A percentile compares a stretch with the other conserved stretches of the same genome.
Evolutionary conservation across 345 rosid genomes (phyloP).

Genomic region (Bruguiera gymnorhiza): DNA sequence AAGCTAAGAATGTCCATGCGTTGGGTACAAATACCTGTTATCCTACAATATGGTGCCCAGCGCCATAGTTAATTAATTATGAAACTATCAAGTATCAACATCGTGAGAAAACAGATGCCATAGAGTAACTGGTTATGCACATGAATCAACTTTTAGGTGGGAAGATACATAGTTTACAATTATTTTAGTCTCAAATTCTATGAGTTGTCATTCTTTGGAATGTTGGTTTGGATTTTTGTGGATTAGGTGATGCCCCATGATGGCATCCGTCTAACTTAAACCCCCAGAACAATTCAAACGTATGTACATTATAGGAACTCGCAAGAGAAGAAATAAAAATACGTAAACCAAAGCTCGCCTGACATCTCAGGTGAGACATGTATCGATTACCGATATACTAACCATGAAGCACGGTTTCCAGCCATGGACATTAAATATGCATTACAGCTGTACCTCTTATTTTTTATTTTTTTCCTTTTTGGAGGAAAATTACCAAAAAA

Average conservation of each 20-base stretch:
- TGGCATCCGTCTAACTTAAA: slow-evolving; percentile 17
- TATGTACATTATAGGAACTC: neutral
- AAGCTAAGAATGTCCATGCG: too few relatives aligned
- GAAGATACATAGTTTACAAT: slow-evolving; percentile 19
- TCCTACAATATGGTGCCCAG: too few relatives aligned
- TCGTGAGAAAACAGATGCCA: too few relatives aligned
- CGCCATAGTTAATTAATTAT: too few relatives aligned
- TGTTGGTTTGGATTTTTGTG: slow-evolving; percentile 52
- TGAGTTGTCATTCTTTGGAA: slow-evolving; percentile 58
- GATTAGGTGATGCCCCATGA: slow-evolving; percentile 31
- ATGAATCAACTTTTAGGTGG: slow-evolving; percentile 33
- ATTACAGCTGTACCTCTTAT: too few relatives aligned
- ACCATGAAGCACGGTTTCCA: slow-evolving; percentile 6
- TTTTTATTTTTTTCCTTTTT: too few relatives aligned
- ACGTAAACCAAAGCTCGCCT: slow-evolving; percentile 21
- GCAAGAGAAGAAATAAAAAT: neutral
- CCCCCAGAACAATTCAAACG: neutral
- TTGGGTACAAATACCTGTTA: too few relatives aligned
- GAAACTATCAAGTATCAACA: too few relatives aligned
- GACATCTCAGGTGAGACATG: slow-evolving; percentile 22
- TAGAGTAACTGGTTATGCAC: too few relatives aligned
- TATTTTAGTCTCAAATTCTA: slow-evolving; percentile 18
- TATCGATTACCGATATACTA: neutral
- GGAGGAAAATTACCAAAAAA: too few relatives aligned
- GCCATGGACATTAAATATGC: neutral